Conservation (phyloP, 306 rosid genomes). For the Amphicarpaea edgeworthii region DNA sequence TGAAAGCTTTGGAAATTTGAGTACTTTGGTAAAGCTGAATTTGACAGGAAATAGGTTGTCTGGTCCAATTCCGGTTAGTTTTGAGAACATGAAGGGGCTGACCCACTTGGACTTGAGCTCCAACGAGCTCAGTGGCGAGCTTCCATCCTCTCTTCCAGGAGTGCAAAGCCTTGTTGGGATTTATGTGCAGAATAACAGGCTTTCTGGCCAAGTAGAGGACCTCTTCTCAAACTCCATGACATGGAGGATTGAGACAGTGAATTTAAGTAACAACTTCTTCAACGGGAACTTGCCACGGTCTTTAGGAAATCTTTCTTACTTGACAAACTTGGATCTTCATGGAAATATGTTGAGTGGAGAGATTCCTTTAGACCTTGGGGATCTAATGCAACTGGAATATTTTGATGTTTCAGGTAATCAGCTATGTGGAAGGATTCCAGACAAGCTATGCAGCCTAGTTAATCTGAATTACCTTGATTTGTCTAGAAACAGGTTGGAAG, state of each 20-base stretch:
- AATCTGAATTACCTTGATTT: conserved; percentile 73
- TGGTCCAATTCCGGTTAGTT: conserved; percentile 72
- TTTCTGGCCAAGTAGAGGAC: conserved; percentile 64
- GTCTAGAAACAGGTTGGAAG: conserved; percentile 79
- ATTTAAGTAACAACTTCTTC: conserved; percentile 74
- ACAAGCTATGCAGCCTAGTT: conserved; percentile 70
- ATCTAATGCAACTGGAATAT: conserved; percentile 77
- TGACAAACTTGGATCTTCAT: conserved; percentile 87
- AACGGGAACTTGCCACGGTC: conserved; percentile 71
- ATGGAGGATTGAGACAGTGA: conserved; percentile 94
- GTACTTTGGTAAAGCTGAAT: conserved; percentile 86
- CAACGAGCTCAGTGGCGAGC: conserved; percentile 78
- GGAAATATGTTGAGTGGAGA: conserved; percentile 68
- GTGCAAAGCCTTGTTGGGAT: conserved; percentile 78
- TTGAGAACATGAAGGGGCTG: conserved; percentile 71
- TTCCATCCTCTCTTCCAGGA: conserved; percentile 76
- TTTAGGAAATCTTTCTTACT: conserved; percentile 80
- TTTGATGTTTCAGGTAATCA: conserved; percentile 78
- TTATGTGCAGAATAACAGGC: conserved; percentile 82
- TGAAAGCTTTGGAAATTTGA: conserved; percentile 67
- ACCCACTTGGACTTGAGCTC: conserved; percentile 76
- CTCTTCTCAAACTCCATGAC: conserved; percentile 70
- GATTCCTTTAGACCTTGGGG: conserved; percentile 87
- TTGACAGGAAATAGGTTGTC: conserved; percentile 78
- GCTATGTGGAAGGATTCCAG: conserved; percentile 81